phyloP scores from a whole-genome alignment of 495 filamentous ascomycete genomes.

The Oleoguttula mirabilis region DNA sequence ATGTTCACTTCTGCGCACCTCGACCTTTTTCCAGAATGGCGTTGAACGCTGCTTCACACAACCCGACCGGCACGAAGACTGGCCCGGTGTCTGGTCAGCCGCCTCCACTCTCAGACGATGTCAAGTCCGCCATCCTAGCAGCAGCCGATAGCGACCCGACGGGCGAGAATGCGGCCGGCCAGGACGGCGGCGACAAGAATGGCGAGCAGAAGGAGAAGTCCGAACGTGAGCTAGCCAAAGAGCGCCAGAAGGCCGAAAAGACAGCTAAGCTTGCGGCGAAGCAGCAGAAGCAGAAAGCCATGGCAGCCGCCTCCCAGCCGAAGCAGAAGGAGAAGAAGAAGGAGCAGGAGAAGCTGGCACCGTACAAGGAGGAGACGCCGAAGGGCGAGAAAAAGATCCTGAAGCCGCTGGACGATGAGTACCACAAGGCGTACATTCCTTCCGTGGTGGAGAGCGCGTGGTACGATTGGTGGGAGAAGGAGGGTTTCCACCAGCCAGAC shows the following conservation, averaged over 20 bases:
- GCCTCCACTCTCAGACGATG: conserved; percentile 15
- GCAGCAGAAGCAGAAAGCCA: conserved; percentile 37
- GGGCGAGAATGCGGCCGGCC: conserved; percentile 29
- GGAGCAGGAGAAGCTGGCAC: conserved; percentile 24
- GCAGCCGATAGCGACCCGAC: conserved; percentile 26
- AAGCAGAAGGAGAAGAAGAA: conserved; percentile 44
- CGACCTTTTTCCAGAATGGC: conserved; percentile 9
- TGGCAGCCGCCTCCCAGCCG: conserved; percentile 34
- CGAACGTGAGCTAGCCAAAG: conserved; percentile 40
- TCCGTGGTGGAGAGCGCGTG: conserved; percentile 44
- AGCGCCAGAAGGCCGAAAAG: conserved; percentile 50
- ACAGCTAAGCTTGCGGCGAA: conserved; percentile 48
- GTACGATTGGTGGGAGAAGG: conserved; percentile 50
- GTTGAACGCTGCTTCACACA: conserved; percentile 21
- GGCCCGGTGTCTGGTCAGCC: conserved; percentile 20
- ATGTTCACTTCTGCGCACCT: not conserved
- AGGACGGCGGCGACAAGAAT: conserved; percentile 29
- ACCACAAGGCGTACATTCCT: conserved; percentile 44
- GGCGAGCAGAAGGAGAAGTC: conserved; percentile 31
- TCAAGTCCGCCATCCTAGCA: conserved; percentile 21
- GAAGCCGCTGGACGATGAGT: conserved; percentile 30
- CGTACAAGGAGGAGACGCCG: conserved; percentile 31
- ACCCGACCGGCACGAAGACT: conserved; percentile 19
- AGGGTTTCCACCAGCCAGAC: conserved; percentile 62
- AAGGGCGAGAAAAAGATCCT: conserved; percentile 34